Conservation (phyloP, 2,329 filamentous ascomycete species). For the Arthrobotrys pseudoclavata region DNA sequence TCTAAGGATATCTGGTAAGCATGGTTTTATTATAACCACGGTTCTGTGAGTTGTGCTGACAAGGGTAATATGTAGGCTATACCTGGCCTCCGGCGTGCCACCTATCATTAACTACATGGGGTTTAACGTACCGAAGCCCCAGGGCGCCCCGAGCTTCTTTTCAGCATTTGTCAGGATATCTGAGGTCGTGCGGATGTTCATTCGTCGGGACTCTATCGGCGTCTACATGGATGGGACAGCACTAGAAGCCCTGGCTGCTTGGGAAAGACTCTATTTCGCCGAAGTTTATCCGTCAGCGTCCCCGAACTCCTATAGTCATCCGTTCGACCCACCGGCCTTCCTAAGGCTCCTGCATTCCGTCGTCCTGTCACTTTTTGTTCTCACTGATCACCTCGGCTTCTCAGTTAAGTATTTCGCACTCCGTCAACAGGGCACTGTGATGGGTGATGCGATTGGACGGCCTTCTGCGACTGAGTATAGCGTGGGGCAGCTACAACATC, state of each 20-base stretch:
- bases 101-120: constrained; percentile 61
- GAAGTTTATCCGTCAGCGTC: constrained; percentile 35
- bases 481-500: constrained; percentile 18
- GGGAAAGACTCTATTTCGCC: constrained; percentile 51
- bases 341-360: constrained; percentile 57
- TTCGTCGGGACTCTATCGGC: constrained; percentile 59
- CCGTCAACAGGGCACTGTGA: constrained; percentile 33
- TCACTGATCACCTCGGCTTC: constrained; percentile 40
- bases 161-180: constrained; percentile 59
- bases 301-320: constrained; percentile 7
- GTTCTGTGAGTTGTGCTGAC: constrained; percentile 9
- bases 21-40: background rate
- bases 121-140: constrained; percentile 59
- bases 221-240: constrained; percentile 42
- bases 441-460: background rate
- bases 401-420: constrained; percentile 27
- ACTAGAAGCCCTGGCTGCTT: constrained; percentile 45
- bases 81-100: constrained; percentile 62
- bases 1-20: constrained; percentile 61
- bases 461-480: background rate
- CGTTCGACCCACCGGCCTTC: constrained; percentile 56
- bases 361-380: constrained; percentile 56
- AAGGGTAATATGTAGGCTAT: constrained; percentile 53
- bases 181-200: constrained; percentile 61
- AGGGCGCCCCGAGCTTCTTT: constrained; percentile 45